Conservation (phyloP, 192 early-diverging fungal genomes). For the Backusella tarrabulga region DNA sequence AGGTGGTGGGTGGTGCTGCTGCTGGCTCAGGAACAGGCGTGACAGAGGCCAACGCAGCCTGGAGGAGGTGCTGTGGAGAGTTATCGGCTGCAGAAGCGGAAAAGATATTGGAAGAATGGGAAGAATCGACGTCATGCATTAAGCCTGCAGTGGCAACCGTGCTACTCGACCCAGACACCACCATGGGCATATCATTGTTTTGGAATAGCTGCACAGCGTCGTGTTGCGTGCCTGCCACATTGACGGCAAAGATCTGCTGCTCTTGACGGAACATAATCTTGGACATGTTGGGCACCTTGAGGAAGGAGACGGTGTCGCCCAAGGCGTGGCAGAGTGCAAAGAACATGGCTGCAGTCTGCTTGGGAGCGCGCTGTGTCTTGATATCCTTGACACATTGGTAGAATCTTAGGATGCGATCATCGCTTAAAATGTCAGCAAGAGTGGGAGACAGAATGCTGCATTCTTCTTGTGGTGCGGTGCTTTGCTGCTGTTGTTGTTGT, state of each 20-base stretch:
- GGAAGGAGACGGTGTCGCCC: slow-evolving; percentile 28
- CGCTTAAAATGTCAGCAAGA: slow-evolving; percentile 32
- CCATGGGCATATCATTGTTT: slow-evolving; percentile 5
- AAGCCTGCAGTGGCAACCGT: background rate
- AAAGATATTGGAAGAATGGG: slow-evolving; percentile 7
- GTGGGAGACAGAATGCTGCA: slow-evolving; percentile 30
- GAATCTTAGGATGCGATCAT: slow-evolving; percentile 28
- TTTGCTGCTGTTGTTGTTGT: background rate
- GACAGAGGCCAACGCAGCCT: slow-evolving; percentile 18
- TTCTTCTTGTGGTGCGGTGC: background rate
- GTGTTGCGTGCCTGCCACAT: slow-evolving; percentile 29
- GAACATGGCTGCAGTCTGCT: slow-evolving; percentile 32
- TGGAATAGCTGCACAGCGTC: slow-evolving; percentile 23
- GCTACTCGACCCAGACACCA: background rate
- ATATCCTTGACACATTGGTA: slow-evolving; percentile 41
- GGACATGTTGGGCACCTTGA: slow-evolving; percentile 35
- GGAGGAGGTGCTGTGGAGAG: slow-evolving; percentile 14
- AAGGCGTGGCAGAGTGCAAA: slow-evolving; percentile 35
- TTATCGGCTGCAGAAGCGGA: background rate
- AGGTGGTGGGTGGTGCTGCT: background rate
- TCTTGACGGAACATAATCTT: slow-evolving; percentile 38
- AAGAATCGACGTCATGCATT: slow-evolving; percentile 12
- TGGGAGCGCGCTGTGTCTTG: slow-evolving; percentile 26
- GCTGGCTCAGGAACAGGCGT: background rate
- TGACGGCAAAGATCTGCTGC: slow-evolving; percentile 33